These are phyloP conservation scores for Hyaloperonospora arabidopsidis DNA, from an alignment of 352 stramenopile genomes.

Conservation along the genomic window DNA sequence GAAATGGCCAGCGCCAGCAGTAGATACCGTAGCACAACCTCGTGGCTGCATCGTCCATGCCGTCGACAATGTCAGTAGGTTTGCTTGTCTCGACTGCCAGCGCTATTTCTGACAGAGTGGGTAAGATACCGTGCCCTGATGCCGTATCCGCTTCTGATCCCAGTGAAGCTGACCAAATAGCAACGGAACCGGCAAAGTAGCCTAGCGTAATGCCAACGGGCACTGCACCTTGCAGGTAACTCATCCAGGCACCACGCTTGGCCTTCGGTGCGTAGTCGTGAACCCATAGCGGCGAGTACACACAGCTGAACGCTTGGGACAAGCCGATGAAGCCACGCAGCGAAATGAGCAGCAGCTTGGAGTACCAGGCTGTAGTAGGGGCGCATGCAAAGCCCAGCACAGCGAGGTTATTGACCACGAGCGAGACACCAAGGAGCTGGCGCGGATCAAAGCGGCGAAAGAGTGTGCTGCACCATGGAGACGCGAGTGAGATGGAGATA, in stretches of 20 bases:
- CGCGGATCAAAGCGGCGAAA: conserved; percentile 72
- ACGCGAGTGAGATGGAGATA: conserved; percentile 72
- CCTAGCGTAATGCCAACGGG: conserved; percentile 72
- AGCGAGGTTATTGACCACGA: conserved; percentile 72
- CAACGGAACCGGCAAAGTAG: conserved; percentile 70
- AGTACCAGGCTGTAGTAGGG: conserved; percentile 53
- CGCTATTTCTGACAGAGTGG: conserved; percentile 16
- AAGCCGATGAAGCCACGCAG: conserved; percentile 65
- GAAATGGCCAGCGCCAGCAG: conserved; percentile 84
- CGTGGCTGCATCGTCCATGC: conserved; percentile 24
- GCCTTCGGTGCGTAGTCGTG: conserved; percentile 75
- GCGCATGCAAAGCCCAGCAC: conserved; percentile 66
- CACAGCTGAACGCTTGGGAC: conserved; percentile 76
- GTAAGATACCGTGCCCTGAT: conserved; percentile 9
- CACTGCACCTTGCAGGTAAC: conserved; percentile 69
- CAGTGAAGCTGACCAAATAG: conserved; percentile 42
- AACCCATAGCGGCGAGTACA: conserved; percentile 82
- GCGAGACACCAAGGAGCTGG: conserved; percentile 53
- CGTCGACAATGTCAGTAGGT: conserved; percentile 27
- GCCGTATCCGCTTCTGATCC: conserved; percentile 9
- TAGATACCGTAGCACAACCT: conserved; percentile 65
- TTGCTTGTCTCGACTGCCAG: conserved; percentile 13
- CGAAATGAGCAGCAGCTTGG: conserved; percentile 67
- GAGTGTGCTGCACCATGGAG: conserved; percentile 71
- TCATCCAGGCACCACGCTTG: conserved; percentile 76